Evolutionary conservation across 768 basidiomycete species (phyloP).

Genomic region (Cystofilobasidium capitatum): DNA sequence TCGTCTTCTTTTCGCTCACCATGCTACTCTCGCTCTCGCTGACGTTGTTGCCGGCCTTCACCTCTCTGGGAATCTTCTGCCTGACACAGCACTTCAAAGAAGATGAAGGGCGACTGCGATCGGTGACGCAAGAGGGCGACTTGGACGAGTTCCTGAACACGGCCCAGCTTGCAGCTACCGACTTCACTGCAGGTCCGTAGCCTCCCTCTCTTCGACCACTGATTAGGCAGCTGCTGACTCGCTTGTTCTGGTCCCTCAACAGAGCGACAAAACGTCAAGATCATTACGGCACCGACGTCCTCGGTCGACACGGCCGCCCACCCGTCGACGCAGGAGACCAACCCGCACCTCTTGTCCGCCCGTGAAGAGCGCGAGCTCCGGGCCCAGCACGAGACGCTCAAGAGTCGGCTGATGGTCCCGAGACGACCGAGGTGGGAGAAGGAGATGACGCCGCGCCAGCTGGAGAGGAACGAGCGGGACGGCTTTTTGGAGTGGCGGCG

Average conservation of each 20-base stretch:
- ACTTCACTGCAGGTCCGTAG: constrained; percentile 81
- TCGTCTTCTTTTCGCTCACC: constrained; percentile 26
- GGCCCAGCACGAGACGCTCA: constrained; percentile 65
- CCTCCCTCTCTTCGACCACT: background rate
- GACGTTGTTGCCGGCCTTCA: background rate
- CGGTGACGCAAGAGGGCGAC: constrained; percentile 91
- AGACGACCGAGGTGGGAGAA: constrained; percentile 83
- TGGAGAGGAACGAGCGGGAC: constrained; percentile 81
- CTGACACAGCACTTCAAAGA: constrained; percentile 54
- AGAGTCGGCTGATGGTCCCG: constrained; percentile 69
- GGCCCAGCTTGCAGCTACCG: constrained; percentile 84
- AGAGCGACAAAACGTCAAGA: constrained; percentile 42
- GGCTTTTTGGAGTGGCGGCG: constrained; percentile 89
- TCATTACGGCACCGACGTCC: constrained; percentile 36
- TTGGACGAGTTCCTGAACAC: constrained; percentile 92
- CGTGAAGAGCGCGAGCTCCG: constrained; percentile 69
- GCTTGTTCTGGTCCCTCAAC: background rate
- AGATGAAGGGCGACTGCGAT: constrained; percentile 61
- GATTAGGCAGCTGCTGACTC: background rate
- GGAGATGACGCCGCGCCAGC: constrained; percentile 59
- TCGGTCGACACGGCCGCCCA: background rate
- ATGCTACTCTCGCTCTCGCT: background rate
- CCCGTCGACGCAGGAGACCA: constrained; percentile 39
- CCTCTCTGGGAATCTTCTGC: background rate
- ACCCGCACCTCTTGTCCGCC: constrained; percentile 74